Conservation (phyloP, 768 basidiomycete genomes). For the Floccularia luteovirens region DNA sequence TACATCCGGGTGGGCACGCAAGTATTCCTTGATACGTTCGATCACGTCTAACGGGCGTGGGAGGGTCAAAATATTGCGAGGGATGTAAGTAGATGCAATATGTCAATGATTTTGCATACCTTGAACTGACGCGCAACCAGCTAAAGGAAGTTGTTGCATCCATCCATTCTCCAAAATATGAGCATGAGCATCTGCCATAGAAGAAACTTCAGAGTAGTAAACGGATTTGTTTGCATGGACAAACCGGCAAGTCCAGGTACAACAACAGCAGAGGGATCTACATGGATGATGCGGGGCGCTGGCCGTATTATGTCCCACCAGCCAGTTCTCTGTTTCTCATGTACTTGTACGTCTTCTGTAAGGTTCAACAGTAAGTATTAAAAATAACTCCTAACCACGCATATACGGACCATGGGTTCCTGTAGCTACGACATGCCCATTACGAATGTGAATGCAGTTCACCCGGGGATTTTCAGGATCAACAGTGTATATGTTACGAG, state of each 20-base stretch:
- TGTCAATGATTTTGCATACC: no score
- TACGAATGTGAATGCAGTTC: slow-evolving; percentile 54
- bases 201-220: background rate
- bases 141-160: slow-evolving; percentile 57
- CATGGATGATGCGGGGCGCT: slow-evolving; percentile 6
- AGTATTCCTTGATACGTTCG: slow-evolving; percentile 48
- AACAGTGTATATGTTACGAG: slow-evolving; percentile 61
- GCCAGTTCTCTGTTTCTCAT: background rate
- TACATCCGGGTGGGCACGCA: slow-evolving; percentile 50
- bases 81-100: no score
- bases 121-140: no score
- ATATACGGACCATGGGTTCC: slow-evolving; percentile 38
- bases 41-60: slow-evolving; percentile 52
- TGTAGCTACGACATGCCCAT: slow-evolving; percentile 34
- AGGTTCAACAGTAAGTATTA: background rate
- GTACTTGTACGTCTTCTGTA: slow-evolving; percentile 6
- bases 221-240: background rate
- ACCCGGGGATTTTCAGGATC: slow-evolving; percentile 41
- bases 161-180: slow-evolving; percentile 73
- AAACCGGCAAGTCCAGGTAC: slow-evolving; percentile 72
- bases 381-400: background rate
- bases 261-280: slow-evolving; percentile 31
- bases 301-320: background rate
- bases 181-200: slow-evolving; percentile 62
- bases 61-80: no score